Base-by-base conservation (phyloP, 495 filamentous ascomycete species). In the Podospora pseudocomata region DNA sequence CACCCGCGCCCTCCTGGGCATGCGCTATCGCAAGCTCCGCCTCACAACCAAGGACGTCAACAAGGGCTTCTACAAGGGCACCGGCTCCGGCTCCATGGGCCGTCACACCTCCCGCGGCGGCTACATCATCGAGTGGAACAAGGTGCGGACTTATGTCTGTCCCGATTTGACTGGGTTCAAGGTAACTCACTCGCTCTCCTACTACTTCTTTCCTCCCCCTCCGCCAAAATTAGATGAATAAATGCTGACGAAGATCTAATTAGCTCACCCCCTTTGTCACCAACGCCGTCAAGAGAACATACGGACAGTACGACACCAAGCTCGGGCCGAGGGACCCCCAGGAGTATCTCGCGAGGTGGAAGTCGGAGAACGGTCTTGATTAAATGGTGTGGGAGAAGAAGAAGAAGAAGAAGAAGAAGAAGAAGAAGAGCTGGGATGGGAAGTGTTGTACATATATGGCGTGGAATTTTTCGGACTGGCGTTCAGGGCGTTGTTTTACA, bases 31-130 rank as follows among this genome's bases (percentile, higher is more conserved):
- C 74, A 88, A 90, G 64, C 81, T 91, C 57, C 81, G 83, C 20
- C 84, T 99, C 65, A 97, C 91, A 4, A 98, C 95, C 69, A 99
- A 99, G 81, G 87, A 91, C 77, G 88, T 92, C 81, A 90, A 90
- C 76, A 92, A 93, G 77, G 95, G 92, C 62, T 99, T 89, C 86
- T 98, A 98, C 87, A 98, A 98, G 83, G 96, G 96, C 75, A 97
- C 87, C 68, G 85, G 94, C 26, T 87, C 91, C 0, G 96, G 96
- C 15, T 86, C 89, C 53, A 92, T 94, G 88, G 95, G 95, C 70
- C 77, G 82, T 39, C 94, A 97, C 79, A 93, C 92, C 20, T 92
- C 91, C 76, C 86, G 89, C 79, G 94, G 94, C 76, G 88, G 88
- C 39, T 99, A 93, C 78, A 76, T 88, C 9, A 88, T 97, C 72